These are phyloP conservation scores for Keithomyces neogunnii DNA, from an alignment of 2,329 filamentous ascomycete genomes.

Conservation along the genomic window DNA sequence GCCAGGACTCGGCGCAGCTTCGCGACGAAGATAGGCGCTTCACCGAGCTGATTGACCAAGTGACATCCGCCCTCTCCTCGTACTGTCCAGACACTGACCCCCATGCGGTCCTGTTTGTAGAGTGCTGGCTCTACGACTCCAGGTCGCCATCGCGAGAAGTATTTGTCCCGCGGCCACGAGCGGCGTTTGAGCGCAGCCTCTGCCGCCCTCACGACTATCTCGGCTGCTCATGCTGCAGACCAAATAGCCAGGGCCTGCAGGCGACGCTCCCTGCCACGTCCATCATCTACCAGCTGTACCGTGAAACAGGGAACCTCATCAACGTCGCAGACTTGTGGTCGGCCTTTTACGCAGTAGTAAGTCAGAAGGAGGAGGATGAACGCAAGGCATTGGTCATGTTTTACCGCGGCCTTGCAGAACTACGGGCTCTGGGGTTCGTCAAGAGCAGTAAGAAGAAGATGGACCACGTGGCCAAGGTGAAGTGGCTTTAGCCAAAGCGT, in stretches of 20 bases:
- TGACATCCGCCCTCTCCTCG: constrained; percentile 17
- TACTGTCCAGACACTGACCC: constrained; percentile 16
- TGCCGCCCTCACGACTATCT: constrained; percentile 70
- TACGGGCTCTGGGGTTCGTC: constrained; percentile 78
- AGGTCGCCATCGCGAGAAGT: constrained; percentile 62
- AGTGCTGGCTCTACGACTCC: constrained; percentile 69
- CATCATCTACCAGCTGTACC: constrained; percentile 70
- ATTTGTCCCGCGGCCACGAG: constrained; percentile 65
- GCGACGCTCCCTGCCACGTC: constrained; percentile 61
- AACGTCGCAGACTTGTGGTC: constrained; percentile 75
- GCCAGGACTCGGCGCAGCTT: constrained; percentile 62
- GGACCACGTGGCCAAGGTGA: constrained; percentile 87
- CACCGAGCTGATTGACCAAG: constrained; percentile 53
- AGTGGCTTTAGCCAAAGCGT: constrained; percentile 48
- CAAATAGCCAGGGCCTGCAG: constrained; percentile 38
- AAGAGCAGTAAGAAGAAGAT: constrained; percentile 86
- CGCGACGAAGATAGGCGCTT: constrained; percentile 64
- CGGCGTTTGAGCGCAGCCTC: constrained; percentile 63
- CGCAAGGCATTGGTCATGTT: constrained; percentile 63
- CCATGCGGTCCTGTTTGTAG: constrained; percentile 51
- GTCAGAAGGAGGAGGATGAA: constrained; percentile 38
- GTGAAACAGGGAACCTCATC: constrained; percentile 67
- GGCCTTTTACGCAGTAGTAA: constrained; percentile 60
- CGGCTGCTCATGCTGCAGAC: constrained; percentile 59
- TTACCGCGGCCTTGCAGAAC: constrained; percentile 75